Base-by-base conservation (phyloP, 2,329 filamentous ascomycete genomes). In the Colletotrichum melonis region DNA sequence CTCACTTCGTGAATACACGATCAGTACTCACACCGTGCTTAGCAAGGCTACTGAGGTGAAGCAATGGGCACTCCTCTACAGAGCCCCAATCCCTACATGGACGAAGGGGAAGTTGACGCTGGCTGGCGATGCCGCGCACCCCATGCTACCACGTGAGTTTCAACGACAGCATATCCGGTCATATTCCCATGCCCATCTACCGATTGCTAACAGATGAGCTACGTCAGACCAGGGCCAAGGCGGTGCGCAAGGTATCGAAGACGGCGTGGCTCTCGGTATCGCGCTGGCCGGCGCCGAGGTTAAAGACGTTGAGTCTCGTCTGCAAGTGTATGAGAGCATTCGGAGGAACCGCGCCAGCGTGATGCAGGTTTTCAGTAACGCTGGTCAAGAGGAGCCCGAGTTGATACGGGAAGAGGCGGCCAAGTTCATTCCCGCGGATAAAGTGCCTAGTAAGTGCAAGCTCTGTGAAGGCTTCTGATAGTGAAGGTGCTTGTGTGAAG, bases 351-450 rank as follows among this genome's bases (percentile, higher is more conserved):
- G 81, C n/a, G 79, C 81, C 6, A 80, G 80, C 19, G 79, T 77
- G 3, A 80, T 84, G 35, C 82, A 84, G 73, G 79, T 85, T 42
- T 78, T 85, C 64, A 82, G 80, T 56, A 82, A 84, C 54, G 80
- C 81, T 1, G 83, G 82, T 3, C 78, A 80, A 49, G 81, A 83
- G 49, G 78, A 83, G 67, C 67, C 78, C 0, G 74, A 78, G 54
- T 75, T 79, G 28, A 79, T 82, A 9, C 74, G 76, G 4, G 74
- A 78, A n/a, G 79, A 82, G 19, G 79, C 80, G 1, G 67, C 74
- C 22, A 77, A 79, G 46, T 79, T 76, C 75, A 76, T 82, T 42
- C 74, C 74, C 2, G 76, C 74, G 12, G 79, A 81, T 2, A 73
- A 77, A 24, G 78, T 82, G 8, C 81, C 81, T 0, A 79, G 80